Percentiles rank a stretch among this genome's conserved stretches.
These are phyloP conservation scores for Clavispora carvajalis DNA, from an alignment of 805 yeast species.

Conservation along the genomic window DNA sequence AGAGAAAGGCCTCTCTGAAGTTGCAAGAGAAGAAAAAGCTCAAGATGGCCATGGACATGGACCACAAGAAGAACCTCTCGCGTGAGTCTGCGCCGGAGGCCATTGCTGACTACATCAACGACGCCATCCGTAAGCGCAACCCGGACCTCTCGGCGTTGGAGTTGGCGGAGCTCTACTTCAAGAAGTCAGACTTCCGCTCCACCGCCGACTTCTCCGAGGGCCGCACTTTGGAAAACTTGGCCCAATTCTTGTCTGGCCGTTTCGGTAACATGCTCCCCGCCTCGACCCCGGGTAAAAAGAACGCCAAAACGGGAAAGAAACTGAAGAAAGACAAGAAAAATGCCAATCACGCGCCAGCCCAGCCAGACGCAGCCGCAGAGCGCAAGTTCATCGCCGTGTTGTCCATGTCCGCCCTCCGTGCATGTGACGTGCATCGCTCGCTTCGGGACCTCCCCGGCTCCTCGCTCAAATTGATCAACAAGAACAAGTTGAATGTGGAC, in stretches of 20 bases:
- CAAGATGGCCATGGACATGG: slow-evolving; percentile 61
- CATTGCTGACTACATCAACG: slow-evolving; percentile 64
- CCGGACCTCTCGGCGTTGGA: slow-evolving; percentile 73
- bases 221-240: slow-evolving; percentile 52
- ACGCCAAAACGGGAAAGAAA: slow-evolving; percentile 22
- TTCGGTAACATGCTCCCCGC: slow-evolving; percentile 44
- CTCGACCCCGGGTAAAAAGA: slow-evolving; percentile 21
- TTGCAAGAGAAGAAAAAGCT: slow-evolving; percentile 59
- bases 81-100: slow-evolving; percentile 45
- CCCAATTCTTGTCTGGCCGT: slow-evolving; percentile 47
- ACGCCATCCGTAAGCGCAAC: slow-evolving; percentile 52
- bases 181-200: slow-evolving; percentile 52
- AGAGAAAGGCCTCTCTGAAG: slow-evolving; percentile 32
- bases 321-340: slow-evolving; percentile 21
- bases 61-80: slow-evolving; percentile 53
- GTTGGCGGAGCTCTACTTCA: slow-evolving; percentile 57
- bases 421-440: slow-evolving; percentile 78
- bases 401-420: slow-evolving; percentile 77
- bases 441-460: slow-evolving; percentile 44
- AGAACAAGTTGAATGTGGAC: slow-evolving; percentile 68
- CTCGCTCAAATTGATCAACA: slow-evolving; percentile 66
- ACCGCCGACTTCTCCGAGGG: slow-evolving; percentile 50
- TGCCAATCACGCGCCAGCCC: slow-evolving; percentile 4
- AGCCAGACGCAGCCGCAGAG: slow-evolving; percentile 10
- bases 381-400: slow-evolving; percentile 48